A percentile compares a stretch with the other conserved stretches of the same genome.
phyloP scores from a whole-genome alignment of 495 filamentous ascomycete species.

The Hypoxylon perforatum region DNA sequence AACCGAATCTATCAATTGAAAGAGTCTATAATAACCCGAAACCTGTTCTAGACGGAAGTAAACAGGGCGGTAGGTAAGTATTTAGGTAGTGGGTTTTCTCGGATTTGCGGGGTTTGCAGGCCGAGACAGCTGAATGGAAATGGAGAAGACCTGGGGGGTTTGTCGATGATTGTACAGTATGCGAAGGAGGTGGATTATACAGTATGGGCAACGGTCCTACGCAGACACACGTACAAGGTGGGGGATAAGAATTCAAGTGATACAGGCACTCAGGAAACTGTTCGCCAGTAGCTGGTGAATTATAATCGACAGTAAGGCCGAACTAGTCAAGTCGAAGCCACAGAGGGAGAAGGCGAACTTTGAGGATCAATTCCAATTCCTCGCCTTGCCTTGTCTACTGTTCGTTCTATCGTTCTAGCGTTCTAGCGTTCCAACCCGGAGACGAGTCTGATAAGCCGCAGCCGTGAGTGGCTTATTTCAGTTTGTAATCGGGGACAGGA shows the following conservation, averaged over 20 bases:
- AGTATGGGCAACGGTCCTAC: conserved; percentile 16
- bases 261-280: conserved; percentile 12
- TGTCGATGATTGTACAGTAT: conserved; percentile 28
- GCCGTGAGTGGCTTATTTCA: conserved; percentile 33
- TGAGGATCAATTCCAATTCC: conserved; percentile 14
- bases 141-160: neutral
- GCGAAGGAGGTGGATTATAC: conserved; percentile 7
- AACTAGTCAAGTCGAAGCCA: too few relatives aligned
- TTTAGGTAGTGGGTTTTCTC: conserved; percentile 32
- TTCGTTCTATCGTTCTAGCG: conserved; percentile 6
- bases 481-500: conserved; percentile 35
- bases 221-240: neutral
- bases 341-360: neutral
- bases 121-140: conserved; percentile 27
- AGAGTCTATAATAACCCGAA: conserved; percentile 34
- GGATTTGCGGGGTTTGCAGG: conserved; percentile 41
- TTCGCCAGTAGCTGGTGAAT: conserved; percentile 1
- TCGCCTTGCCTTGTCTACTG: neutral
- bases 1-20: conserved; percentile 32
- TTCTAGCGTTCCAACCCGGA: conserved; percentile 16
- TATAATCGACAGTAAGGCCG: conserved; percentile 1
- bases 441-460: conserved; percentile 34
- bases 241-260: conserved; percentile 9
- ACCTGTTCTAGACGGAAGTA: conserved; percentile 26
- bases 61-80: conserved; percentile 21